These are phyloP conservation scores for Tetracladium setigerum DNA, from an alignment of 495 filamentous ascomycete species.

Conservation along the genomic window DNA sequence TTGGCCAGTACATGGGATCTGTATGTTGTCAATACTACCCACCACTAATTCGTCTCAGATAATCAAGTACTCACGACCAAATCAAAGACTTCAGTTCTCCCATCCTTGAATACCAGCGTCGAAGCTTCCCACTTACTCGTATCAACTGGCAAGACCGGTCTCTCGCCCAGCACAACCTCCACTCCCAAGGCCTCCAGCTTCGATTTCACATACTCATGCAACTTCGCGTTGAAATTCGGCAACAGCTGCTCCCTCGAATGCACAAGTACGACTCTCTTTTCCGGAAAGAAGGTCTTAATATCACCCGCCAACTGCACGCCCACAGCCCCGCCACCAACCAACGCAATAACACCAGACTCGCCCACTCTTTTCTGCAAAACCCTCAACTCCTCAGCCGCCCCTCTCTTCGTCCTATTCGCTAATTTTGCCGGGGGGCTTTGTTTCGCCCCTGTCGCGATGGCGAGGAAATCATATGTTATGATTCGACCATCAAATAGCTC, in stretches of 20 bases:
- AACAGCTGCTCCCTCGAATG: slow-evolving; percentile 48
- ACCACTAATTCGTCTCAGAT: slow-evolving; percentile 11
- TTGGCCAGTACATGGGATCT: slow-evolving; percentile 50
- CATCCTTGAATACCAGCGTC: slow-evolving; percentile 23
- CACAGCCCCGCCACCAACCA: slow-evolving; percentile 55
- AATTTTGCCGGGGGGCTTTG: slow-evolving; percentile 47
- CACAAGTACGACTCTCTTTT: slow-evolving; percentile 49
- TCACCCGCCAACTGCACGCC: slow-evolving; percentile 56
- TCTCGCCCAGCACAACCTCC: slow-evolving; percentile 32
- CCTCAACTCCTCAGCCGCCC: slow-evolving; percentile 39
- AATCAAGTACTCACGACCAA: slow-evolving; percentile 26
- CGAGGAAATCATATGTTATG: slow-evolving; percentile 48
- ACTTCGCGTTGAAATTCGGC: slow-evolving; percentile 39
- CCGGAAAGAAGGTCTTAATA: slow-evolving; percentile 48
- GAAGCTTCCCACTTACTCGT: slow-evolving; percentile 9
- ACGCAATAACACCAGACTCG: slow-evolving; percentile 37
- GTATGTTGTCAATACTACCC: slow-evolving; percentile 15
- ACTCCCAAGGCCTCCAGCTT: slow-evolving; percentile 35
- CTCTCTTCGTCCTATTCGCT: slow-evolving; percentile 28
- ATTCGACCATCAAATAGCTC: slow-evolving; percentile 14
- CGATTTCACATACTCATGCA: slow-evolving; percentile 38
- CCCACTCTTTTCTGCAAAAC: slow-evolving; percentile 28
- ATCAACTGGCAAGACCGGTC: slow-evolving; percentile 13
- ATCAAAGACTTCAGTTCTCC: slow-evolving; percentile 29
- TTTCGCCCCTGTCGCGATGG: slow-evolving; percentile 47